These are phyloP conservation scores for Pichia eremophila DNA, from an alignment of 805 yeast genomes.

Conservation along the genomic window DNA sequence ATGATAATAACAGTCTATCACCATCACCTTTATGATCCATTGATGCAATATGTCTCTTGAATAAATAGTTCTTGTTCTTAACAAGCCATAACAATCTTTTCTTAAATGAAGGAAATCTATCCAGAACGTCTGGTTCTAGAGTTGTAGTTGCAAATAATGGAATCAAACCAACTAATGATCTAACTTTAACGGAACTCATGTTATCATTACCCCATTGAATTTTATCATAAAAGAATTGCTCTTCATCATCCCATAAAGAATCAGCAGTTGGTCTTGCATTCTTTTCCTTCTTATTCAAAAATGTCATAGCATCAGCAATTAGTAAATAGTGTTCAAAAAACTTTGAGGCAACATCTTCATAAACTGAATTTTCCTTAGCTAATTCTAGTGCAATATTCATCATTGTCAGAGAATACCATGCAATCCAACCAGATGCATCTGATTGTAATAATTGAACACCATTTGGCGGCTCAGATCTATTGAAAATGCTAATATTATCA, in stretches of 20 bases:
- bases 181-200: constrained; percentile 65
- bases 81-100: constrained; percentile 80
- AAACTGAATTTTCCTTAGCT: constrained; percentile 75
- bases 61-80: constrained; percentile 55
- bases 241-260: constrained; percentile 84
- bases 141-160: constrained; percentile 87
- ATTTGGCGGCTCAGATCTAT: constrained; percentile 90
- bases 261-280: constrained; percentile 33
- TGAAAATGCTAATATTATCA: constrained; percentile 88
- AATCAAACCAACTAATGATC: constrained; percentile 85
- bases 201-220: constrained; percentile 69
- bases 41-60: constrained; percentile 78
- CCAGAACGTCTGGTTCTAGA: constrained; percentile 72
- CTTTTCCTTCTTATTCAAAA: constrained; percentile 32
- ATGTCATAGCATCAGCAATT: constrained; percentile 91
- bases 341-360: constrained; percentile 89
- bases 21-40: constrained; percentile 74
- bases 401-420: constrained; percentile 84
- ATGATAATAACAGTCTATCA: constrained; percentile 66
- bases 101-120: constrained; percentile 72
- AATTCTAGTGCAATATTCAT: constrained; percentile 84
- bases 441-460: constrained; percentile 90
- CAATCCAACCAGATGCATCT: constrained; percentile 98
- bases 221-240: constrained; percentile 84
- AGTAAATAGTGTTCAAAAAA: constrained; percentile 87